Evolutionary conservation across 306 rosid genomes (phyloP).

Genomic region (Quercus engelmannii): DNA sequence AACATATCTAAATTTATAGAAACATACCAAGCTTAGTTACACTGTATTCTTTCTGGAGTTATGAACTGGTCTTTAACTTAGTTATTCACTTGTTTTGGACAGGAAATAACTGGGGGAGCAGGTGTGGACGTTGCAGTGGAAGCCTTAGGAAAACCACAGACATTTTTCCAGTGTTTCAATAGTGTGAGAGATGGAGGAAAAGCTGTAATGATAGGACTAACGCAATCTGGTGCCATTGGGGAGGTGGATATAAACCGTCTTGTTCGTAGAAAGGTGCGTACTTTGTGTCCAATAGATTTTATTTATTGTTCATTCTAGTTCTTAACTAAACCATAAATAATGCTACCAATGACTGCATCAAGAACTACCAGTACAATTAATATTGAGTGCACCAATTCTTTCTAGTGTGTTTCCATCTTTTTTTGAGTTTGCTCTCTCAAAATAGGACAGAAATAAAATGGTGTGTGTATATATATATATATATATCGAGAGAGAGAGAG

Average conservation of each 20-base stretch:
- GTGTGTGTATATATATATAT: fast-evolving
- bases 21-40: neutral
- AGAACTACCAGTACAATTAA: neutral
- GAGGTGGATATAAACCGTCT: slow-evolving; percentile 88
- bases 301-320: neutral
- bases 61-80: neutral
- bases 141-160: slow-evolving; percentile 87
- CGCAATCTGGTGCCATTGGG: slow-evolving; percentile 73
- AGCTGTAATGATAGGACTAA: slow-evolving; percentile 94
- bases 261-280: slow-evolving; percentile 82
- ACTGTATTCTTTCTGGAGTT: neutral
- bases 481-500: too few relatives aligned
- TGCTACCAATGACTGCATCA: neutral
- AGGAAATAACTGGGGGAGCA: slow-evolving; percentile 93
- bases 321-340: neutral
- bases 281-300: neutral
- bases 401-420: neutral
- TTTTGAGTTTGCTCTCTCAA: neutral
- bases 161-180: slow-evolving; percentile 74
- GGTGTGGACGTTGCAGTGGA: slow-evolving; percentile 95
- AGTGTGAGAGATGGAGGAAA: slow-evolving; percentile 96
- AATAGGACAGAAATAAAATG: too few relatives aligned
- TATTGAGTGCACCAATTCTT: neutral
- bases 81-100: slow-evolving; percentile 22
- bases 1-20: neutral